Base-by-base conservation (phyloP, 2,329 filamentous ascomycete species). In the Colletotrichum sp. region DNA sequence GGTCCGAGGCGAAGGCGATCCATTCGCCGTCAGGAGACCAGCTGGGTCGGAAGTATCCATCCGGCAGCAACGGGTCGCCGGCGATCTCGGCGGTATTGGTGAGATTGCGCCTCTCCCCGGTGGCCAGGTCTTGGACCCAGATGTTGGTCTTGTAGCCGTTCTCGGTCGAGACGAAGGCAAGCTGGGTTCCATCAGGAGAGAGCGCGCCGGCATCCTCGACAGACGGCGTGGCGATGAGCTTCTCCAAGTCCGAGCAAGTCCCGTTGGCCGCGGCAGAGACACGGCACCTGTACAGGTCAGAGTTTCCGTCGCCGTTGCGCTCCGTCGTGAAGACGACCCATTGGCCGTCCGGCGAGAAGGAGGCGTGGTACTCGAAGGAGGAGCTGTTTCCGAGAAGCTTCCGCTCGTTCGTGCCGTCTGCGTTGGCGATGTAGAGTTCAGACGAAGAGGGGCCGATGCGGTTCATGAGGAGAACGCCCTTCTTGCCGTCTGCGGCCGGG, bases 381-480 rank as follows among this genome's bases (percentile, higher is more conserved):
- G 71, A 24, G 39, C 12, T 30, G 68, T 52, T 55, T 16, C 52
- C 52, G 6, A 72, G 65, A 1, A 72, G 64, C 55, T 63, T 72
- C 18, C 65, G 71, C 71, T 72, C 71, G 21, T 68, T 68, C 7
- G 71, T 72, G 55, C 71, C 71, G 71, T 73, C 71, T 2, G 64
- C 71, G 66, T 73, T 73, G 71, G 71, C 71, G 43, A 73, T 59
- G 24, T 69, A 73, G 16, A 73, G 66, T 30, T 73, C 71, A 9
- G 71, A 73, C 6, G 71, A 39, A 5, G 65, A 73, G 21, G 71
- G 71, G 6, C 65, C 71, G 24, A 73, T 73, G 43, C 65, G 71
- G 65, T 73, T 73, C 71, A 73, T 73, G 15, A 73, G 66, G 30
- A 73, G 71, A 24, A 73, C 66, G 3, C 71, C 71, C 66, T 73